phyloP scores from a whole-genome alignment of 805 yeast genomes.

The Tetrapisispora phaffii region DNA sequence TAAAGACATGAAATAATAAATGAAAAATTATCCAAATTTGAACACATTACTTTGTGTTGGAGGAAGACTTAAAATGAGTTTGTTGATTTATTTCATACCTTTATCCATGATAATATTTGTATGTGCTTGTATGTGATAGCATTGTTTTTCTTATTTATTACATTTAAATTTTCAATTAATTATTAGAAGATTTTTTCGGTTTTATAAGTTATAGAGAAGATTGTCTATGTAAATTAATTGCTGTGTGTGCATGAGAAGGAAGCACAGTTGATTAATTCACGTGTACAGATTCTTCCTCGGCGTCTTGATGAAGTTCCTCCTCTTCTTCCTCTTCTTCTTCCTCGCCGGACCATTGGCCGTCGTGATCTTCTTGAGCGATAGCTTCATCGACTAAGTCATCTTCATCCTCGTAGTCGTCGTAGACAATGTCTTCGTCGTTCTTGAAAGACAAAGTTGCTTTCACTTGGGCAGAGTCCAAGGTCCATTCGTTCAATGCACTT shows the following conservation, averaged over 20 bases:
- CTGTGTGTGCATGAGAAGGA: neutral
- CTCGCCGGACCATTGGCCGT: constrained; percentile 5
- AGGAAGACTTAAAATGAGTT: too few relatives aligned
- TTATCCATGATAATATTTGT: too few relatives aligned
- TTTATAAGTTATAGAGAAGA: neutral
- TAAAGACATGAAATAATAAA: neutral
- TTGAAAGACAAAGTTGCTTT: constrained; percentile 69
- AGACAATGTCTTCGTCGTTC: constrained; percentile 45
- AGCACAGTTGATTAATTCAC: neutral
- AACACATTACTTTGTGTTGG: too few relatives aligned
- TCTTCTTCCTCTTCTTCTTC: constrained; percentile 1
- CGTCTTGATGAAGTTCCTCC: neutral
- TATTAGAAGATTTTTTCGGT: too few relatives aligned
- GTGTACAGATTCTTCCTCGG: constrained; percentile 1
- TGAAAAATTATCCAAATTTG: neutral
- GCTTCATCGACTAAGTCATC: constrained; percentile 36
- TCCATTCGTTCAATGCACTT: constrained; percentile 75
- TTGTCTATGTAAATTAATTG: neutral
- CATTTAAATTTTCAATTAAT: too few relatives aligned
- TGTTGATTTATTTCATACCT: too few relatives aligned
- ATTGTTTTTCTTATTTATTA: too few relatives aligned
- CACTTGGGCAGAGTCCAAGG: constrained; percentile 71
- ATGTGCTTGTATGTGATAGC: too few relatives aligned
- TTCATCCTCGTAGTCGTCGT: constrained; percentile 40
- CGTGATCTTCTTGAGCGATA: constrained; percentile 12